These are phyloP conservation scores for Microbotryum intermedium DNA, from an alignment of 1,284 basidiomycete species.

Conservation along the genomic window DNA sequence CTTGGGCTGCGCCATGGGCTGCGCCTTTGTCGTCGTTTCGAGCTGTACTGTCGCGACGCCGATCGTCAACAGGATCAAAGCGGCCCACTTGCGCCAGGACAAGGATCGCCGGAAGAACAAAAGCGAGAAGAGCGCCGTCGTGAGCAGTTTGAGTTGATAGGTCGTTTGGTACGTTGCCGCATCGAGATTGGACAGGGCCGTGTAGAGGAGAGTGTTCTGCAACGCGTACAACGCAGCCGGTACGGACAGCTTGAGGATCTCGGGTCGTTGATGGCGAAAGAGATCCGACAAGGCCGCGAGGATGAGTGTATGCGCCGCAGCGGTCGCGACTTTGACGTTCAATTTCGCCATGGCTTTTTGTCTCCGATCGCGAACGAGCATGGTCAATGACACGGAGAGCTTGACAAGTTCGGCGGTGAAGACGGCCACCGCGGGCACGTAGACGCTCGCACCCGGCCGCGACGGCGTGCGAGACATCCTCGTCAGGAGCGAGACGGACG, in stretches of 20 bases:
- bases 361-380: slow-evolving; percentile 12
- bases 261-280: slow-evolving; percentile 9
- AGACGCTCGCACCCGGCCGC: slow-evolving; percentile 8
- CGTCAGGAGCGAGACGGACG: slow-evolving; percentile 31
- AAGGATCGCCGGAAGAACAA: slow-evolving; percentile 28
- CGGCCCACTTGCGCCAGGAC: slow-evolving; percentile 22
- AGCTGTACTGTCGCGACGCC: slow-evolving; percentile 30
- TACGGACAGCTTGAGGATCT: slow-evolving; percentile 24
- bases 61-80: slow-evolving; percentile 28
- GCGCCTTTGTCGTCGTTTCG: background rate
- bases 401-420: slow-evolving; percentile 32
- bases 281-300: slow-evolving; percentile 8
- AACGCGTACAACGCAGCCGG: slow-evolving; percentile 31
- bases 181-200: slow-evolving; percentile 28
- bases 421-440: slow-evolving; percentile 30
- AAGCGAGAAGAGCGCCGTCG: slow-evolving; percentile 33
- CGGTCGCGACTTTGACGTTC: background rate
- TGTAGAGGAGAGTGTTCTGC: slow-evolving; percentile 33
- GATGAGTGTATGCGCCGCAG: background rate
- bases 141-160: slow-evolving; percentile 35
- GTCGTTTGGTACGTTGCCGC: slow-evolving; percentile 32
- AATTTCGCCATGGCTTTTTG: background rate
- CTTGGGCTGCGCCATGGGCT: background rate
- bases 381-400: slow-evolving; percentile 13
- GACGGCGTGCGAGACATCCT: slow-evolving; percentile 19